Evolutionary conservation across 441 rosid genomes (phyloP).

Genomic region (Gossypium laxum): DNA sequence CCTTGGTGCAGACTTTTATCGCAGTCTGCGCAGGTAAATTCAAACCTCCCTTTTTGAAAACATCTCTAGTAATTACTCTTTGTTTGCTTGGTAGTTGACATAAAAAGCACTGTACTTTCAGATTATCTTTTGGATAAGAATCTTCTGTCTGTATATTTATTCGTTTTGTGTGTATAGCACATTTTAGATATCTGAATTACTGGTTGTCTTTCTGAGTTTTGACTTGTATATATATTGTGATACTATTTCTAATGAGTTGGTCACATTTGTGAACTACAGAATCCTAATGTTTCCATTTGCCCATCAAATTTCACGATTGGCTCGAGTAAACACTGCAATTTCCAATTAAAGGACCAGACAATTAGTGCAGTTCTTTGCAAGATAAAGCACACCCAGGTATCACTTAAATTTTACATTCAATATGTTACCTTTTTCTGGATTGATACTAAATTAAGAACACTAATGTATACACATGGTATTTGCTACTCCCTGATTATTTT

Average conservation of each 20-base stretch:
- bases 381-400: constrained; percentile 61
- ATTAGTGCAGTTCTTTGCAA: constrained; percentile 46
- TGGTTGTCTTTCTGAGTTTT: neutral
- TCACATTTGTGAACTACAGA: constrained; percentile 30
- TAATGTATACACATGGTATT: neutral
- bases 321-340: constrained; percentile 42
- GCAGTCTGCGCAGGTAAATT: constrained; percentile 51
- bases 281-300: constrained; percentile 35
- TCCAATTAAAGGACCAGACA: constrained; percentile 40
- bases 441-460: constrained; percentile 6
- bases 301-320: constrained; percentile 42
- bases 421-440: neutral
- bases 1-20: constrained; percentile 68
- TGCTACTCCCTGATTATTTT: neutral
- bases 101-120: neutral
- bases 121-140: neutral
- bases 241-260: neutral
- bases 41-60: neutral
- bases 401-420: neutral
- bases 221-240: neutral
- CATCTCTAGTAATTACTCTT: neutral
- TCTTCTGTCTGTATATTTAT: neutral
- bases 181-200: neutral
- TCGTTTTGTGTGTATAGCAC: neutral
- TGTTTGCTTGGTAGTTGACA: neutral